Evolutionary conservation across 306 rosid genomes (phyloP).

Genomic region (Ziziphus jujuba): DNA sequence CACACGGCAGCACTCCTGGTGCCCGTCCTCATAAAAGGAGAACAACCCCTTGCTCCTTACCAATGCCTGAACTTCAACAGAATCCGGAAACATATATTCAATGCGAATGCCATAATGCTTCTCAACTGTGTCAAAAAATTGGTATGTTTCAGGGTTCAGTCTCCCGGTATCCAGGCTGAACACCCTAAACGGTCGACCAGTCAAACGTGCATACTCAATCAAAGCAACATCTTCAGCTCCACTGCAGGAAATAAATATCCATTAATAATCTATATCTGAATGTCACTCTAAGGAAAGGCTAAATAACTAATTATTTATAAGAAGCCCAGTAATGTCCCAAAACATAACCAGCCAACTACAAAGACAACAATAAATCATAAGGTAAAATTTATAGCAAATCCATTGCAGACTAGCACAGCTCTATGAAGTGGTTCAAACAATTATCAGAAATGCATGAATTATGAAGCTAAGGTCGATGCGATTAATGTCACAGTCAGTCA

Average conservation of each 20-base stretch:
- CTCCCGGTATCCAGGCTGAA: constrained; percentile 95
- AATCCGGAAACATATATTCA: constrained; percentile 92
- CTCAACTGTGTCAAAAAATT: constrained; percentile 72
- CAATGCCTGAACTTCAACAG: constrained; percentile 93
- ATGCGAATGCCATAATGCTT: constrained; percentile 81
- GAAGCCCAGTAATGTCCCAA: no score
- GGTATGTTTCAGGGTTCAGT: constrained; percentile 88
- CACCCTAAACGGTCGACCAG: constrained; percentile 86
- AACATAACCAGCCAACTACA: no score
- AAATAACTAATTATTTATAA: no score
- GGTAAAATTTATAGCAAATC: no score
- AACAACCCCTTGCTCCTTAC: constrained; percentile 87
- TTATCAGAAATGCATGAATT: no score
- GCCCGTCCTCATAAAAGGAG: constrained; percentile 97
- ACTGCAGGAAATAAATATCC: constrained; percentile 44
- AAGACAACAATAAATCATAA: no score
- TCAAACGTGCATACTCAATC: constrained; percentile 90
- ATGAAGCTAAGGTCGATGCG: no score
- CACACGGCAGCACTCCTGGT: constrained; percentile 97
- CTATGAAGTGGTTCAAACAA: no score
- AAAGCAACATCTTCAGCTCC: constrained; percentile 97
- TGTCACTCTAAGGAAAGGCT: no score
- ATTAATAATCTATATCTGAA: constrained; percentile 25
- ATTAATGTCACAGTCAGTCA: background rate
- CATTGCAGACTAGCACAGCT: no score